These are phyloP conservation scores for Coprinellus micaceus DNA, from an alignment of 768 basidiomycete genomes.

Conservation along the genomic window DNA sequence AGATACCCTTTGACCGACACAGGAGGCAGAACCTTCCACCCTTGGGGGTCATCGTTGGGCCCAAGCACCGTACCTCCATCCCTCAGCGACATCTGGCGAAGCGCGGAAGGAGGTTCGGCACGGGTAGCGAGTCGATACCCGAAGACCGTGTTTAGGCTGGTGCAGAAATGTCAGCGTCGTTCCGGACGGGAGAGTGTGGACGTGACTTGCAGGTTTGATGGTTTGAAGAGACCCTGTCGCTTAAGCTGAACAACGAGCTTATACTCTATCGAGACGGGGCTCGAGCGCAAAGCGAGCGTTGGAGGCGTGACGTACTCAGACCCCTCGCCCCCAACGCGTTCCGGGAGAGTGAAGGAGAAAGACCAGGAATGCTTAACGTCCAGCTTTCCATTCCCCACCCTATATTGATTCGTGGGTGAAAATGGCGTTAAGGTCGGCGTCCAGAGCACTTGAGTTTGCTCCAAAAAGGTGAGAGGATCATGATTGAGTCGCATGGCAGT, in stretches of 20 bases:
- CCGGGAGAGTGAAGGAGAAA: conserved; percentile 45
- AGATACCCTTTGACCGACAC: conserved; percentile 29
- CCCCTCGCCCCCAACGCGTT: conserved; percentile 32
- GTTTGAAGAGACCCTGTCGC: background rate
- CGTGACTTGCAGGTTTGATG: background rate
- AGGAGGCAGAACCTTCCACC: conserved; percentile 33
- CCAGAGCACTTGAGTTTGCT: conserved; percentile 21
- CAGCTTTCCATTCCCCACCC: conserved; percentile 30
- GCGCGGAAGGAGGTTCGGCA: conserved; percentile 31
- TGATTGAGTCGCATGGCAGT: conserved; percentile 57
- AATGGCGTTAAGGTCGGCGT: conserved; percentile 16
- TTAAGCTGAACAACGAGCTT: background rate
- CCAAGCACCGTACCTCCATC: conserved; percentile 28
- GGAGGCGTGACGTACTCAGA: background rate
- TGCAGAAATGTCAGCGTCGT: background rate
- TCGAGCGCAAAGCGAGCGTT: background rate
- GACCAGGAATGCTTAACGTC: conserved; percentile 46
- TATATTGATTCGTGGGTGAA: conserved; percentile 30
- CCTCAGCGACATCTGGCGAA: conserved; percentile 32
- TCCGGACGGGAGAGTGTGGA: too few species aligned
- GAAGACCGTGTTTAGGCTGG: conserved; percentile 28
- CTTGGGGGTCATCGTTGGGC: conserved; percentile 34
- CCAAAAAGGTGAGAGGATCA: conserved; percentile 43
- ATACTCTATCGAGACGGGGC: background rate
- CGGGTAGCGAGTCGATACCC: conserved; percentile 29